Evolutionary conservation across 179 eudicot genomes (phyloP), one percentile per base, ranked within the genome.

Genomic region (Sideroxylon spinosum): DNA sequence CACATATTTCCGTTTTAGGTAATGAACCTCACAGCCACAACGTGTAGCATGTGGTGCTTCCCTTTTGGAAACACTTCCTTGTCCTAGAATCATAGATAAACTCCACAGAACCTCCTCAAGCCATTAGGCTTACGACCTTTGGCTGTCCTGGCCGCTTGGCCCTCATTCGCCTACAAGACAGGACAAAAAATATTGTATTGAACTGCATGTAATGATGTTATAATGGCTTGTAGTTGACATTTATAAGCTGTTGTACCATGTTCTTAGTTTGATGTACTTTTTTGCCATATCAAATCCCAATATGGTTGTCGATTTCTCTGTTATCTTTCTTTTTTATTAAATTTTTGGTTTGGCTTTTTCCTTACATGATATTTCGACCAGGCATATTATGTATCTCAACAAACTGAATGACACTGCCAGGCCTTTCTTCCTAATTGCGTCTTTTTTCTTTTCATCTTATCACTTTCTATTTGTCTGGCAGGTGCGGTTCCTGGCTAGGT

Each of bases 401-500:
- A 5, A 56, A 1, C 32, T 57, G 76, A 73, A 57, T 19, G 65
- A 37, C 44, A 9, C 46, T 19, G 48, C 75, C 75, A 52, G 53
- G 23, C 62, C 26, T 53, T 71, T 26, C 0, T 46, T 46, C 46
- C 26, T 20, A 8, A 29, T 37, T 66, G 17, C 28, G 11, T 71
- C 60, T 71, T 17, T n/a, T 57, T 13, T 20, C 4, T 78, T 78
- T 19, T 29, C 25, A 71, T 56, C 53, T 56, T 82, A 22, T 48
- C n/a, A 3, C 0, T 66, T 71, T 63, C 63, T 72, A 48, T 67
- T 44, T 77, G 76, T 73, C 14, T 75, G 78, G 84, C 90, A 95
- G 99, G 98, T 95, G 68, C 98, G 99, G 57, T 95, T 95, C 84
- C 86, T 95, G 76, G 99, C 98, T 64, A 91, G 98, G 84, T 95